These are phyloP conservation scores for Camptophora hylomeconis DNA, from an alignment of 2,329 filamentous ascomycete species.

Conservation along the genomic window DNA sequence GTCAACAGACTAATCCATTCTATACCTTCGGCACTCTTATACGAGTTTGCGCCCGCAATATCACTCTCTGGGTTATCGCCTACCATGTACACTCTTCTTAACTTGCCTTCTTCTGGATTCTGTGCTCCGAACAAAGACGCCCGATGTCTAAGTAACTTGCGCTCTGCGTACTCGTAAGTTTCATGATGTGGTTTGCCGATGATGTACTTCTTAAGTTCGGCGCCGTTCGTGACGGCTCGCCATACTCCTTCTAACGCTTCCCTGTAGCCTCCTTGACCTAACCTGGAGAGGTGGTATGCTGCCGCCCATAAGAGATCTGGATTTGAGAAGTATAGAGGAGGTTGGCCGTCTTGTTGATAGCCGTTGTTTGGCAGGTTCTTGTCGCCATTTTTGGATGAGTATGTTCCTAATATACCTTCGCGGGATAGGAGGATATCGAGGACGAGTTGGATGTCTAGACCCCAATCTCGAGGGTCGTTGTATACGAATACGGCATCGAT, in stretches of 20 bases:
- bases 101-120: slow-evolving; percentile 23
- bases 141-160: slow-evolving; percentile 52
- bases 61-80: slow-evolving; percentile 85
- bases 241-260: slow-evolving; percentile 71
- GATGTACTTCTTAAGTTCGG: slow-evolving; percentile 47
- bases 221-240: slow-evolving; percentile 53
- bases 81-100: slow-evolving; percentile 81
- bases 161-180: slow-evolving; percentile 78
- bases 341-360: slow-evolving; percentile 74
- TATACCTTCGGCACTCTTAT: slow-evolving; percentile 51
- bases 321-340: slow-evolving; percentile 76
- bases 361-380: slow-evolving; percentile 53
- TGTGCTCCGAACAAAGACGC: slow-evolving; percentile 27
- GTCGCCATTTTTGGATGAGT: slow-evolving; percentile 59
- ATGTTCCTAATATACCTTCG: slow-evolving; percentile 67
- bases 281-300: slow-evolving; percentile 66
- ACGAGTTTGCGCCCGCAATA: slow-evolving; percentile 75
- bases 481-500: slow-evolving; percentile 88
- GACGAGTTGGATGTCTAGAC: slow-evolving; percentile 73
- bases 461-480: slow-evolving; percentile 95
- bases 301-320: slow-evolving; percentile 84
- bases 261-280: slow-evolving; percentile 86
- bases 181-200: slow-evolving; percentile 71
- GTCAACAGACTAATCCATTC: slow-evolving; percentile 42
- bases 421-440: slow-evolving; percentile 69